A percentile compares a stretch with the other conserved stretches of the same genome.
Evolutionary conservation across 495 filamentous ascomycete genomes (phyloP).

Genomic region (Hypoxylon lenormandii): DNA sequence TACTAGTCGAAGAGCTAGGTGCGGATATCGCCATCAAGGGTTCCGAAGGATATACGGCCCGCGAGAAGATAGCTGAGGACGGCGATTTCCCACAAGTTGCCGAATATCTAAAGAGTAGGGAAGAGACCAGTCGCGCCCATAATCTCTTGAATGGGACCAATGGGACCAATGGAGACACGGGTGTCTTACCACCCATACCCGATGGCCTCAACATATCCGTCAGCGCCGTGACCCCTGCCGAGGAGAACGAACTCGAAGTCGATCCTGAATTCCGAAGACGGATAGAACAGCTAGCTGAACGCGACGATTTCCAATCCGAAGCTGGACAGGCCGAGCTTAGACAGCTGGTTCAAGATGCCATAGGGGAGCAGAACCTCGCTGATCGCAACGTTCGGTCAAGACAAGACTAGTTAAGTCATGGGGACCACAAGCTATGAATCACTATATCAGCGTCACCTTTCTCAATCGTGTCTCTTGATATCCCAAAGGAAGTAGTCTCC

Average conservation of each 20-base stretch:
- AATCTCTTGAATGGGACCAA: constrained; percentile 38
- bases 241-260: constrained; percentile 65
- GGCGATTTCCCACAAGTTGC: constrained; percentile 75
- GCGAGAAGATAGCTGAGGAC: constrained; percentile 76
- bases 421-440: constrained; percentile 14
- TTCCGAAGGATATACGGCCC: constrained; percentile 74
- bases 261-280: constrained; percentile 78
- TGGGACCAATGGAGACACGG: constrained; percentile 47
- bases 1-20: constrained; percentile 82
- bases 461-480: constrained; percentile 60
- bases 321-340: constrained; percentile 76
- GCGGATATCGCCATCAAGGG: constrained; percentile 72
- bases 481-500: constrained; percentile 69
- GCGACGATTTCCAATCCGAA: constrained; percentile 77
- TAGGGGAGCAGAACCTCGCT: constrained; percentile 65
- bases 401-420: constrained; percentile 57
- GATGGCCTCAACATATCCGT: constrained; percentile 75
- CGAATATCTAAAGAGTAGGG: constrained; percentile 70
- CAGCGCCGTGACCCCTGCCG: constrained; percentile 72
- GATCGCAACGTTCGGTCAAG: constrained; percentile 73
- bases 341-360: constrained; percentile 75
- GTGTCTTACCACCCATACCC: constrained; percentile 66
- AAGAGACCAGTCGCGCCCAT: constrained; percentile 54
- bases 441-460: neutral
- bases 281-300: constrained; percentile 80